phyloP scores from a whole-genome alignment of 2,329 filamentous ascomycete genomes.

The Fusarium nurragi region DNA sequence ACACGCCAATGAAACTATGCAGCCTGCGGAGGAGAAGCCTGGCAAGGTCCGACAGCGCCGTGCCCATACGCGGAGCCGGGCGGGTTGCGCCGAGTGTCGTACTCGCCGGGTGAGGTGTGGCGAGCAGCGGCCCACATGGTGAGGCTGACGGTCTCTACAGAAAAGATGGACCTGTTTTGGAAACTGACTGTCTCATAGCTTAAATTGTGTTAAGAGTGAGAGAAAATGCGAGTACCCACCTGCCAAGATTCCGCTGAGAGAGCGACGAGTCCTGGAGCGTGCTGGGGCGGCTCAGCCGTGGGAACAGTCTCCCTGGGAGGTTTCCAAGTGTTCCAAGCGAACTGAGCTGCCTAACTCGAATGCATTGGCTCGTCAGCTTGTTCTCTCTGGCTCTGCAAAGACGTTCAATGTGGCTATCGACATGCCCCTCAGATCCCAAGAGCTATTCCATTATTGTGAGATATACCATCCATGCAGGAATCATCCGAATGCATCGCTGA shows the following conservation, averaged over 20 bases:
- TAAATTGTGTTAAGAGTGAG: conserved; percentile 6
- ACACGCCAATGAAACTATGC: neutral
- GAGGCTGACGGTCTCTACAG: neutral
- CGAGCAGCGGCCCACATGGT: conserved; percentile 21
- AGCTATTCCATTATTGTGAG: conserved; percentile 25
- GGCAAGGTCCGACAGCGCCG: conserved; percentile 6
- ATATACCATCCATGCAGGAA: rapidly evolving
- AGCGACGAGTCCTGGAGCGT: conserved; percentile 11
- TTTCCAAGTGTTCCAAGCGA: neutral
- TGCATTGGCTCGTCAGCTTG: neutral
- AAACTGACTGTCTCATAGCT: neutral
- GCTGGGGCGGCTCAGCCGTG: conserved; percentile 8
- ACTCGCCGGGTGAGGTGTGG: conserved; percentile 15
- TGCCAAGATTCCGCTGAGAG: conserved; percentile 7
- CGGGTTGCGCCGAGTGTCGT: conserved; percentile 16
- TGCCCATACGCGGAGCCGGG: conserved; percentile 15
- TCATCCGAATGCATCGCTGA: neutral
- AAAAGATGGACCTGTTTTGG: neutral
- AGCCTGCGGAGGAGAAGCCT: neutral
- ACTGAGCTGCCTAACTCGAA: neutral
- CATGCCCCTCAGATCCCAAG: conserved; percentile 18
- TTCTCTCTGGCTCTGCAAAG: neutral
- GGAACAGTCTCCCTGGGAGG: neutral
- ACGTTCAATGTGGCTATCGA: conserved; percentile 2
- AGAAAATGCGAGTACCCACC: conserved; percentile 10